phyloP scores from a whole-genome alignment of 163 green algal genomes.

The Coccomyxa subellipsoidea region DNA sequence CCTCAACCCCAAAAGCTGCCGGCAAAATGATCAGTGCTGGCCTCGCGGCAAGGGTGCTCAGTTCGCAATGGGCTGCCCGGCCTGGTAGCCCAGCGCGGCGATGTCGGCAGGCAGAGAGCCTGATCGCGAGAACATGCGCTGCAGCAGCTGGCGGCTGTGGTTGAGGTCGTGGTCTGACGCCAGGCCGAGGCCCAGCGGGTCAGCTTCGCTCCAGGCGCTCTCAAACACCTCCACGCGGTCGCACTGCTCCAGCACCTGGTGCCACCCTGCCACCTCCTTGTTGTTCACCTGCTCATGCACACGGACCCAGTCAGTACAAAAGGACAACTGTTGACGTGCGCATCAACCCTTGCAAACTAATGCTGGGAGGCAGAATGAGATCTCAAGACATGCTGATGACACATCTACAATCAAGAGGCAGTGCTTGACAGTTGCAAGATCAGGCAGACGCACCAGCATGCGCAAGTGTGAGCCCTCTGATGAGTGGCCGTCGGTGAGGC shows the following conservation, averaged over 20 bases:
- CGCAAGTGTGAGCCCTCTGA: not conserved
- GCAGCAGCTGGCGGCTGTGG: not conserved
- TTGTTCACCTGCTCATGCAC: conserved; percentile 14
- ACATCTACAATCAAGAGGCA: too few species aligned
- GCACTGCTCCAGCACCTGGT: conserved; percentile 13
- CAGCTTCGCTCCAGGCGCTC: not conserved
- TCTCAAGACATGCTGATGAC: too few species aligned
- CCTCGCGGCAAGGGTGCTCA: too few species aligned
- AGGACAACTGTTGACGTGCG: too few species aligned
- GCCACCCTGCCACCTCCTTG: not conserved
- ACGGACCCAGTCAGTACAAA: not conserved
- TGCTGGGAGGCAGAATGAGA: too few species aligned
- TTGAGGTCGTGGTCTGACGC: not conserved
- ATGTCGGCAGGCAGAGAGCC: not conserved
- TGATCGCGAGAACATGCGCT: conserved; percentile 1
- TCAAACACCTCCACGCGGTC: conserved; percentile 19
- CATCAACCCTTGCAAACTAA: too few species aligned
- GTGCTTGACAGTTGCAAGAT: too few species aligned
- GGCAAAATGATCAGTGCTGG: too few species aligned
- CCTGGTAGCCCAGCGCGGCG: not conserved
- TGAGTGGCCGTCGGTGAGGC: not conserved
- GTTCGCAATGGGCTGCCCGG: not conserved
- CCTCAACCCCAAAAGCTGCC: too few species aligned
- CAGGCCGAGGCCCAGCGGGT: not conserved
- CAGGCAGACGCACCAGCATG: not conserved